Evolutionary conservation across 192 early-diverging fungal species (phyloP).

Genomic region (Podila clonocystis): DNA sequence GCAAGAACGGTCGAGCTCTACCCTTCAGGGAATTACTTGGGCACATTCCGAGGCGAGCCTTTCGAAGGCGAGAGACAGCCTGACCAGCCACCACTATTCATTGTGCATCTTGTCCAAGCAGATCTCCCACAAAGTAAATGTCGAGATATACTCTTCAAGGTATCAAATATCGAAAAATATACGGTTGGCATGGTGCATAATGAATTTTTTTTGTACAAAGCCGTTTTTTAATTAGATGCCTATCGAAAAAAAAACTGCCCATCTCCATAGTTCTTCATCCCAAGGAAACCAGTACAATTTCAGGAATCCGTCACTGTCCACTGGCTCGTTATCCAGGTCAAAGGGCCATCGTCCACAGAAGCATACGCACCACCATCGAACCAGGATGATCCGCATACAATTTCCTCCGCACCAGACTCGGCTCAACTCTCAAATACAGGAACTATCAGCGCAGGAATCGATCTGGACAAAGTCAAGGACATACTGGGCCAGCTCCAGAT

Average conservation of each 20-base stretch:
- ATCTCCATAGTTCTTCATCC: constrained; percentile 39
- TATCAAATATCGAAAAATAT: background rate
- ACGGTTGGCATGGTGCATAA: too few relatives aligned
- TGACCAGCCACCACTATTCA: constrained; percentile 5
- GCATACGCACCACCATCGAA: background rate
- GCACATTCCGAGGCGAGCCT: constrained; percentile 38
- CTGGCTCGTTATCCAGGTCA: constrained; percentile 29
- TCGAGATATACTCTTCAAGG: constrained; percentile 35
- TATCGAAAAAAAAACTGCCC: background rate
- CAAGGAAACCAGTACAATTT: constrained; percentile 16
- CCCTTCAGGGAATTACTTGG: constrained; percentile 14
- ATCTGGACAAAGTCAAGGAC: constrained; percentile 19
- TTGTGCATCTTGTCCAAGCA: constrained; percentile 12
- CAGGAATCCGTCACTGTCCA: constrained; percentile 20
- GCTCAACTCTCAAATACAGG: background rate
- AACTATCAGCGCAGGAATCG: constrained; percentile 4
- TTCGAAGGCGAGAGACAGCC: background rate
- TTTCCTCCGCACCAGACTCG: background rate
- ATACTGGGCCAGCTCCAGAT: constrained; percentile 28
- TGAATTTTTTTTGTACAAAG: too few relatives aligned
- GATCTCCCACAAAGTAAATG: constrained; percentile 4
- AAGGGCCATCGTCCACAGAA: constrained; percentile 10
- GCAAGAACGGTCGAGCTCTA: constrained; percentile 35
- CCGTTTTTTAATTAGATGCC: too few relatives aligned
- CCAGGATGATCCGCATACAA: background rate